Base-by-base conservation (phyloP, 2,329 filamentous ascomycete species). In the Aspergillus sp. region DNA sequence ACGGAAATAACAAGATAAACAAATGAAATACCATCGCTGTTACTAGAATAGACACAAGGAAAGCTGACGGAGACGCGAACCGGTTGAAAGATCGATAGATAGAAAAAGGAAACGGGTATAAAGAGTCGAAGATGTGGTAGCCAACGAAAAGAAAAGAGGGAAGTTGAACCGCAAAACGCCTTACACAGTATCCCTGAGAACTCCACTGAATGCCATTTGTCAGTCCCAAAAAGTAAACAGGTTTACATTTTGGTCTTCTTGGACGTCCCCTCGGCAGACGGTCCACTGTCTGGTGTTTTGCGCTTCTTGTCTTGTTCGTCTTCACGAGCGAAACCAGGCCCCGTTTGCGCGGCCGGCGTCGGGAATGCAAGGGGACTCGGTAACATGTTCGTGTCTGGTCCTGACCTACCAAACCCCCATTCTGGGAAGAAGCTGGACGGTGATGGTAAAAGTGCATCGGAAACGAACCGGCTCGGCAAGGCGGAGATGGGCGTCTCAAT, bases 331-430 rank as follows among this genome's bases (percentile, higher is more conserved):
- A 71, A 71, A 42, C 66, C 62, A 7, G 69, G 66, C 4, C 67
- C 70, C 6, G 53, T 65, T 44, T 65, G 64, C 8, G 67, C 62
- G 8, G 71, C 68, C 0, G 93, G 93, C 1, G 93, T 97, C 32
- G 88, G 86, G 67, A 96, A 96, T 50, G 90, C 94, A 53, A 97
- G 72, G 7, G 93, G 93, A 63, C 89, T 96, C 0, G 90, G 90
- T 42, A 97, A 75, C 55, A 94, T 93, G 59, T 93, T 94, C 63
- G 78, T 86, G 55, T 93, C 86, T 47, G 74, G 64, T 66, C 60
- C 77, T 64, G 65, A 82, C 63, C 65, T 57, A 28, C 77, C 76
- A 65, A 87, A 89, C 55, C 85, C 83, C 90, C 90, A 96, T 52
- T 94, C 89, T 0, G 86, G 83, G 60, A 94, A 97, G 70, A 97